These are phyloP conservation scores for Pseudohalonectria lignicola DNA, from an alignment of 2,329 filamentous ascomycete species.

Conservation along the genomic window DNA sequence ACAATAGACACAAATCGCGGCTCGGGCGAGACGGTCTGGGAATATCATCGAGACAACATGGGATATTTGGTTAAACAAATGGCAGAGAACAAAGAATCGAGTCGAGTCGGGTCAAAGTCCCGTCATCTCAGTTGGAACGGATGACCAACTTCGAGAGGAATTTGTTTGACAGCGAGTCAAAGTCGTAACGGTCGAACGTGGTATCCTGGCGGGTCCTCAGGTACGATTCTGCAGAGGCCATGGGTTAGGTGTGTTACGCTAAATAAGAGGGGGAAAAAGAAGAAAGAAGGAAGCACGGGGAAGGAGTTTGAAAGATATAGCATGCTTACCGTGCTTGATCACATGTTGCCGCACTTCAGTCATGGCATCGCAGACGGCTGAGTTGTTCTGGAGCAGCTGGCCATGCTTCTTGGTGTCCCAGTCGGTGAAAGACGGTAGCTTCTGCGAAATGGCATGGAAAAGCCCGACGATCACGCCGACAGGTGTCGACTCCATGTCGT, in stretches of 20 bases:
- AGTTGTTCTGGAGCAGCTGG: conserved; percentile 81
- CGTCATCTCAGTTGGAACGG: conserved; percentile 65
- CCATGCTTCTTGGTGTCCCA: conserved; percentile 92
- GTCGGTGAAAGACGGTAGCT: conserved; percentile 82
- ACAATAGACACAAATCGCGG: conserved; percentile 4
- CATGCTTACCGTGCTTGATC: conserved; percentile 74
- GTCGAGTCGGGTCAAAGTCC: not conserved
- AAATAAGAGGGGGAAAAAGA: not conserved
- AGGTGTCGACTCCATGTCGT: conserved; percentile 90
- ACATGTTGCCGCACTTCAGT: conserved; percentile 91
- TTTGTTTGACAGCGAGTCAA: conserved; percentile 93
- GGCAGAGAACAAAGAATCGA: conserved; percentile 3
- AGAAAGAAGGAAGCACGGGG: not conserved
- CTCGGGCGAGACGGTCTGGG: not conserved
- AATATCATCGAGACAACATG: not conserved
- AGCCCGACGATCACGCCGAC: conserved; percentile 94
- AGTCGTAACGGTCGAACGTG: conserved; percentile 84
- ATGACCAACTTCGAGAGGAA: conserved; percentile 95
- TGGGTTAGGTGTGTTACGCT: conserved; percentile 24
- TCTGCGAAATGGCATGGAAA: conserved; percentile 96
- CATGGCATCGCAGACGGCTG: conserved; percentile 88
- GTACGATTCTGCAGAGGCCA: conserved; percentile 58
- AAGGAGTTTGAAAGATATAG: not conserved
- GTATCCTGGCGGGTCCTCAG: conserved; percentile 67
- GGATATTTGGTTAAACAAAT: conserved; percentile 1